Evolutionary conservation across 306 rosid species (phyloP).

Genomic region (Hippophae gyantsensis): DNA sequence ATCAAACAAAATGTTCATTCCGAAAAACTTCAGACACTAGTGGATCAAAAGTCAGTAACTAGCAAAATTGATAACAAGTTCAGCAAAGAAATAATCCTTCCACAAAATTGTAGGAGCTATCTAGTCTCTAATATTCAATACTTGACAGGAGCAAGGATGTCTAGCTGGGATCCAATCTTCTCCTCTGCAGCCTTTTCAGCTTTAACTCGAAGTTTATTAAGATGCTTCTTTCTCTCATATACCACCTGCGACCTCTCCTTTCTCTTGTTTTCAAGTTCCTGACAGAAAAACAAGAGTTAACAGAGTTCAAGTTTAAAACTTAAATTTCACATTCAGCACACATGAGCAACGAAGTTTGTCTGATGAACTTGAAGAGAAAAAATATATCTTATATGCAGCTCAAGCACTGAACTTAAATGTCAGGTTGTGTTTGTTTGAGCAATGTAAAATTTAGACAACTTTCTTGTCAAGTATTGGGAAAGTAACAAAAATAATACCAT

Average conservation of each 20-base stretch:
- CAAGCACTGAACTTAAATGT: too few relatives aligned
- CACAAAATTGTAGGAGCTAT: constrained; percentile 17
- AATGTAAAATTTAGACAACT: too few relatives aligned
- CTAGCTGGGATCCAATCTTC: constrained; percentile 49
- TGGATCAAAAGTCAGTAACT: neutral
- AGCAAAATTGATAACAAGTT: constrained; percentile 17
- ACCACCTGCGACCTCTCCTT: constrained; percentile 35
- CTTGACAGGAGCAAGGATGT: constrained; percentile 44
- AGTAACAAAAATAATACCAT: too few relatives aligned
- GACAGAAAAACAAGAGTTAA: neutral
- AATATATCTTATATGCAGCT: too few relatives aligned
- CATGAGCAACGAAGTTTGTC: too few relatives aligned
- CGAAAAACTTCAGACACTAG: constrained; percentile 8
- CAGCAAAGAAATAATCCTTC: constrained; percentile 8
- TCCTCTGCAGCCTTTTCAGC: constrained; percentile 48
- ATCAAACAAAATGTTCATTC: too few relatives aligned
- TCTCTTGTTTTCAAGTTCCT: constrained; percentile 62
- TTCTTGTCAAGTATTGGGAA: too few relatives aligned
- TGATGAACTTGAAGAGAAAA: too few relatives aligned
- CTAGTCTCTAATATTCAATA: constrained; percentile 24
- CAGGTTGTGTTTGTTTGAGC: too few relatives aligned
- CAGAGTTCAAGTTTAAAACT: neutral
- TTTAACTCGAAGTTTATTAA: constrained; percentile 32
- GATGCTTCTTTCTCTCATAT: constrained; percentile 55
- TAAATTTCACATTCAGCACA: too few relatives aligned